Evolutionary conservation across 2,329 filamentous ascomycete species (phyloP).

Genomic region (Corinectria fuckeliana): DNA sequence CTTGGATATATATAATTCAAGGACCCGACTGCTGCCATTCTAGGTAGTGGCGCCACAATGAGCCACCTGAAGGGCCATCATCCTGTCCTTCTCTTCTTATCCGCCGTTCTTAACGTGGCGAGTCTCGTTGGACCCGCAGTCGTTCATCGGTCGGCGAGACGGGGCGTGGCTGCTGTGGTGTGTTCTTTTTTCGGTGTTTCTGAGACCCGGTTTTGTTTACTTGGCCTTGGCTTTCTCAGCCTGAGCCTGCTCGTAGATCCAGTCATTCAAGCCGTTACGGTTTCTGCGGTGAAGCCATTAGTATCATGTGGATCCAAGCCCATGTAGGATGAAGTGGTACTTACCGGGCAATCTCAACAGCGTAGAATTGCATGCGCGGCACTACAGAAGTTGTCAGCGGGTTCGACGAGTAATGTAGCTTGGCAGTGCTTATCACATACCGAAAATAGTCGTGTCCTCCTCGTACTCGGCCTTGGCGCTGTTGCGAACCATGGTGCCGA

Average conservation of each 20-base stretch:
- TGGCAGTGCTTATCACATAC: conserved; percentile 47
- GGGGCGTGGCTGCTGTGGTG: neutral
- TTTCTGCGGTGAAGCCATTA: conserved; percentile 67
- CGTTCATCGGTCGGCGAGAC: conserved; percentile 6
- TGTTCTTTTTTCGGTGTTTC: conserved; percentile 7
- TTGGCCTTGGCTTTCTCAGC: conserved; percentile 54
- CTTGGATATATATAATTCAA: neutral
- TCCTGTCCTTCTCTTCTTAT: conserved; percentile 4
- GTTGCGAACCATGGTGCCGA: conserved; percentile 88
- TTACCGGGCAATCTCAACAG: conserved; percentile 56
- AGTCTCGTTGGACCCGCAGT: neutral
- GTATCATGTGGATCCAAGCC: neutral
- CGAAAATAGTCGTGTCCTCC: conserved; percentile 89
- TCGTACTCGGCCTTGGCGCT: conserved; percentile 85
- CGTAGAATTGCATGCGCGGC: conserved; percentile 65
- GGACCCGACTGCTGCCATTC: neutral
- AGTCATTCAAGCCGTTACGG: conserved; percentile 89
- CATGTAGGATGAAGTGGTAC: neutral
- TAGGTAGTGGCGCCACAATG: neutral
- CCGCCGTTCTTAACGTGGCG: neutral
- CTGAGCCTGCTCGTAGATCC: conserved; percentile 89
- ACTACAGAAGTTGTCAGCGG: conserved; percentile 43
- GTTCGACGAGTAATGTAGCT: neutral
- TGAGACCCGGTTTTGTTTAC: conserved; percentile 16
- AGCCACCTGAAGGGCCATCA: neutral